Percentiles rank a stretch among this genome's conserved stretches.
phyloP scores from a whole-genome alignment of 768 basidiomycete species.

The Suillus fuscotomentosus region DNA sequence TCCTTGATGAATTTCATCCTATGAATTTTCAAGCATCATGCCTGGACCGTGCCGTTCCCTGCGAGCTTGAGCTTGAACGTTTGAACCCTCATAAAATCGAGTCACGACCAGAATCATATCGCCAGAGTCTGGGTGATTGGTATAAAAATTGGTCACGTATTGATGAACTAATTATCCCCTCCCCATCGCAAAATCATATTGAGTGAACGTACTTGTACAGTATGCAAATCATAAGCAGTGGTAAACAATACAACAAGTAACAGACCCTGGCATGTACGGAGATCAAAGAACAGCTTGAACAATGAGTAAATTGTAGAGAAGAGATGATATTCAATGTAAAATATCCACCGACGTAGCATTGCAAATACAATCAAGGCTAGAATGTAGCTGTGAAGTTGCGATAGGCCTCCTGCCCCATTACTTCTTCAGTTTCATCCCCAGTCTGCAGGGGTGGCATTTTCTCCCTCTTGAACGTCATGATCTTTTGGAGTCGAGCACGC shows the following conservation, averaged over 20 bases:
- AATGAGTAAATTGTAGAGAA: not conserved
- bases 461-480: constrained; percentile 57
- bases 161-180: not conserved
- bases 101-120: not conserved
- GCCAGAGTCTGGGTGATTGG: not conserved
- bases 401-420: constrained; percentile 51
- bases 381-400: constrained; percentile 60
- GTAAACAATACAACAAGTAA: not conserved
- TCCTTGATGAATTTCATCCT: not conserved
- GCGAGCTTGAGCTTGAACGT: not conserved
- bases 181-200: not conserved
- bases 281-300: not conserved
- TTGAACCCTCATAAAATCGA: not conserved
- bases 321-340: not conserved
- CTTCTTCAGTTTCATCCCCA: constrained; percentile 33
- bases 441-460: constrained; percentile 19
- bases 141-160: not conserved
- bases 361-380: constrained; percentile 19
- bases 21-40: not conserved
- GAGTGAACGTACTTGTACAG: not conserved
- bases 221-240: not conserved
- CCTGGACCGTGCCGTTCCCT: not conserved
- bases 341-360: not conserved
- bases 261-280: not conserved
- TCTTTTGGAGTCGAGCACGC: constrained; percentile 76